These are phyloP conservation scores for Cyberlindnera japonica DNA, from an alignment of 805 yeast species.

Conservation along the genomic window DNA sequence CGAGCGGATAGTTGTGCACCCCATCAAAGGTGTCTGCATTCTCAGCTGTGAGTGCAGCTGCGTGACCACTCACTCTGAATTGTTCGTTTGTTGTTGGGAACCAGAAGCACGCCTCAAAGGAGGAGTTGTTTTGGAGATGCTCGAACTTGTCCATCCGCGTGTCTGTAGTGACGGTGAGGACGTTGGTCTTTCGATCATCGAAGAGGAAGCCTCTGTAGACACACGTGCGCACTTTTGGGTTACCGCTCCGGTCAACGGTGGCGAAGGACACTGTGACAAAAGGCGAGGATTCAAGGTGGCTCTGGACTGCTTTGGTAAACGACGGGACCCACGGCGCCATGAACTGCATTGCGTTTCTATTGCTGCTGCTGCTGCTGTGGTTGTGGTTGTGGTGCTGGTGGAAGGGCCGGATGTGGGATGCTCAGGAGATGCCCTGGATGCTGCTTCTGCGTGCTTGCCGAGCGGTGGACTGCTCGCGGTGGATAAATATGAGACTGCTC, in stretches of 20 bases:
- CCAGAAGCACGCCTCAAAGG: slow-evolving; percentile 75
- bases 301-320: slow-evolving; percentile 49
- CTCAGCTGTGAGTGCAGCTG: slow-evolving; percentile 40
- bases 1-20: slow-evolving; percentile 27
- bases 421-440: too few relatives aligned
- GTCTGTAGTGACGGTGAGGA: slow-evolving; percentile 69
- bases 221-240: slow-evolving; percentile 67
- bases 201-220: slow-evolving; percentile 74
- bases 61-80: slow-evolving; percentile 67
- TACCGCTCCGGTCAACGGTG: slow-evolving; percentile 51
- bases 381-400: too few relatives aligned
- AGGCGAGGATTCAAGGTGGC: slow-evolving; percentile 42
- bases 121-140: slow-evolving; percentile 45
- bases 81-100: slow-evolving; percentile 61
- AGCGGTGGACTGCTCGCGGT: too few relatives aligned
- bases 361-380: too few relatives aligned
- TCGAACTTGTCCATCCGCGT: slow-evolving; percentile 59
- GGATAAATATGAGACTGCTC: too few relatives aligned
- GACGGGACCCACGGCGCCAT: slow-evolving; percentile 80
- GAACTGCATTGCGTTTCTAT: slow-evolving; percentile 35
- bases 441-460: too few relatives aligned
- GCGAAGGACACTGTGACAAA: slow-evolving; percentile 65
- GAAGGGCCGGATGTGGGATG: too few relatives aligned
- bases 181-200: slow-evolving; percentile 61
- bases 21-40: slow-evolving; percentile 14